A percentile compares a stretch with the other conserved stretches of the same genome.
These are phyloP conservation scores for Aspergillus sojae DNA, from an alignment of 2,329 filamentous ascomycete genomes.

Conservation along the genomic window DNA sequence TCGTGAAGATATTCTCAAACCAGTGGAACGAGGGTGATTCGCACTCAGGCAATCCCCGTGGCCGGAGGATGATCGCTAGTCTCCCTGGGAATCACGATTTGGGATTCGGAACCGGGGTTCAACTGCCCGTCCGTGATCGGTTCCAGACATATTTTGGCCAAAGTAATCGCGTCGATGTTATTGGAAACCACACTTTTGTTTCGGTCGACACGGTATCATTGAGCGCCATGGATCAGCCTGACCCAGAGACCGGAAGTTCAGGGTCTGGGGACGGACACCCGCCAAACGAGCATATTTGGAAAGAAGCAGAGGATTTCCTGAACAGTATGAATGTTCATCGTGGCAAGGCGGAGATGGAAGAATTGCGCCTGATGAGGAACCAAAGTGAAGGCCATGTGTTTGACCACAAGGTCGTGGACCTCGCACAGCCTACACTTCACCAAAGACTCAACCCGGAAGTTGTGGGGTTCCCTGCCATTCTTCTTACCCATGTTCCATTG, in stretches of 20 bases:
- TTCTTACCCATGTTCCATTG: conserved; percentile 88
- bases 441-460: conserved; percentile 24
- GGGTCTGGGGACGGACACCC: conserved; percentile 52
- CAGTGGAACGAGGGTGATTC: conserved; percentile 64
- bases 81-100: conserved; percentile 94
- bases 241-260: conserved; percentile 50
- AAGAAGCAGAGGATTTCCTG: conserved; percentile 76
- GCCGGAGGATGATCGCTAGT: conserved; percentile 78
- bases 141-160: conserved; percentile 90
- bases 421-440: conserved; percentile 47
- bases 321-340: conserved; percentile 66
- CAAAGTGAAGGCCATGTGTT: conserved; percentile 59
- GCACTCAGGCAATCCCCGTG: conserved; percentile 61
- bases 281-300: conserved; percentile 66
- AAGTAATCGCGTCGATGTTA: conserved; percentile 84
- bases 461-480: conserved; percentile 78
- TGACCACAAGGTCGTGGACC: conserved; percentile 62
- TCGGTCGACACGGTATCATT: conserved; percentile 87
- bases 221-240: conserved; percentile 68
- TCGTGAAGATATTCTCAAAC: conserved; percentile 80
- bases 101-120: conserved; percentile 84
- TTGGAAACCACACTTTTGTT: conserved; percentile 95
- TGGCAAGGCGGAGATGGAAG: conserved; percentile 67
- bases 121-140: conserved; percentile 75
- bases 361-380: conserved; percentile 67